phyloP scores from a whole-genome alignment of 2,329 filamentous ascomycete species.

The Stenocarpella maydis region DNA sequence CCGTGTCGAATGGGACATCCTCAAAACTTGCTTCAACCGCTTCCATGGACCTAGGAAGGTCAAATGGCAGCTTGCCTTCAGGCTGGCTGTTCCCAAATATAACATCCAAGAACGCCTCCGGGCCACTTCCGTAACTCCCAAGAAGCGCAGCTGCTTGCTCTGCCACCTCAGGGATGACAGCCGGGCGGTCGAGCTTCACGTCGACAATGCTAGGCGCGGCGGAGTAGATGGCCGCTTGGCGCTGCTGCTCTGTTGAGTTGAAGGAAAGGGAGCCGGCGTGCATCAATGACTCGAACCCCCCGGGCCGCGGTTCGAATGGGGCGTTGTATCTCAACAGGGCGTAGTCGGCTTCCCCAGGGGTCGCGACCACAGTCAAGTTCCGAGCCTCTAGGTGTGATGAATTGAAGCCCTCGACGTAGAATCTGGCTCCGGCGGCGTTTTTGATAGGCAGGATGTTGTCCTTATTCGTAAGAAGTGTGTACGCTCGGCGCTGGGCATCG shows the following conservation, averaged over 20 bases:
- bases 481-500: slow-evolving; percentile 45
- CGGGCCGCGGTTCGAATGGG: slow-evolving; percentile 4
- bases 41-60: slow-evolving; percentile 51
- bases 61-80: slow-evolving; percentile 53
- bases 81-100: slow-evolving; percentile 48
- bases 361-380: background rate
- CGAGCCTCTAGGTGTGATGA: slow-evolving; percentile 3
- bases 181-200: slow-evolving; percentile 52
- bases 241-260: background rate
- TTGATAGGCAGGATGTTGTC: slow-evolving; percentile 30
- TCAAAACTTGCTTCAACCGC: slow-evolving; percentile 46
- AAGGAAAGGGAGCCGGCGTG: slow-evolving; percentile 7
- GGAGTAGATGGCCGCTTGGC: slow-evolving; percentile 43
- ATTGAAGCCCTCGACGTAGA: slow-evolving; percentile 8
- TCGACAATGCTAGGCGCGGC: slow-evolving; percentile 52
- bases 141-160: slow-evolving; percentile 48
- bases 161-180: slow-evolving; percentile 52
- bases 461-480: slow-evolving; percentile 39
- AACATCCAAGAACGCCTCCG: slow-evolving; percentile 53
- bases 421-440: slow-evolving; percentile 44
- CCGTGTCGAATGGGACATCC: slow-evolving; percentile 39
- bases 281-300: background rate
- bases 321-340: slow-evolving; percentile 8
- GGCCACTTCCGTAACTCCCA: slow-evolving; percentile 49
- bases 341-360: slow-evolving; percentile 11